These are phyloP conservation scores for Blastocystis sp. DNA, from an alignment of 352 stramenopile species.

Conservation along the genomic window DNA sequence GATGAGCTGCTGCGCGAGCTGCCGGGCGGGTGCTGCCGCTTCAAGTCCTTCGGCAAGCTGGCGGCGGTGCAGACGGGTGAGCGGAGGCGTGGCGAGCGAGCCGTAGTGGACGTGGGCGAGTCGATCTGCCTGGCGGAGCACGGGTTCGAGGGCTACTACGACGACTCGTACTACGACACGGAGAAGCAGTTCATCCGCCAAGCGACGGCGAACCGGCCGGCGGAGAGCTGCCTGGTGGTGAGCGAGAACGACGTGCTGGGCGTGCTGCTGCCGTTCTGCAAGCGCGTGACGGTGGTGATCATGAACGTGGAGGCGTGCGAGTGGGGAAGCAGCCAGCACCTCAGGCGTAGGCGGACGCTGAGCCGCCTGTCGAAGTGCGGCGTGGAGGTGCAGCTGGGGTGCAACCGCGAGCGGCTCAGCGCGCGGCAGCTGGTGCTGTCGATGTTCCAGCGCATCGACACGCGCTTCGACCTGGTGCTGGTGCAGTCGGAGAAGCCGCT, in stretches of 20 bases:
- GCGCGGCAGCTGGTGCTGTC: slow-evolving; percentile 46
- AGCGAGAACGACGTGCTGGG: slow-evolving; percentile 55
- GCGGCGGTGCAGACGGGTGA: slow-evolving; percentile 17
- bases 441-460: slow-evolving; percentile 62
- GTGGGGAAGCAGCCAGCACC: background rate
- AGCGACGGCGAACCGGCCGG: background rate
- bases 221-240: slow-evolving; percentile 28
- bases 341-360: slow-evolving; percentile 8
- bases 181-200: slow-evolving; percentile 51
- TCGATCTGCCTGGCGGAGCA: slow-evolving; percentile 45
- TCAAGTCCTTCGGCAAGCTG: slow-evolving; percentile 47
- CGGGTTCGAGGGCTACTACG: slow-evolving; percentile 65
- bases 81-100: background rate
- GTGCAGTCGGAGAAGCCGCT: slow-evolving; percentile 66
- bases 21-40: slow-evolving; percentile 53
- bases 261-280: slow-evolving; percentile 45
- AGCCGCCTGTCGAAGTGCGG: background rate
- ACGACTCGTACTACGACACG: slow-evolving; percentile 67
- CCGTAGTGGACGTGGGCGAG: slow-evolving; percentile 4
- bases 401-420: slow-evolving; percentile 14
- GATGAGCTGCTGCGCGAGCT: background rate
- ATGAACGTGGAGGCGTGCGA: slow-evolving; percentile 43
- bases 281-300: slow-evolving; percentile 24
- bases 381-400: slow-evolving; percentile 41
- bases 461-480: slow-evolving; percentile 44